phyloP scores from a whole-genome alignment of 2,329 filamentous ascomycete genomes.

The Aspergillus sp. region DNA sequence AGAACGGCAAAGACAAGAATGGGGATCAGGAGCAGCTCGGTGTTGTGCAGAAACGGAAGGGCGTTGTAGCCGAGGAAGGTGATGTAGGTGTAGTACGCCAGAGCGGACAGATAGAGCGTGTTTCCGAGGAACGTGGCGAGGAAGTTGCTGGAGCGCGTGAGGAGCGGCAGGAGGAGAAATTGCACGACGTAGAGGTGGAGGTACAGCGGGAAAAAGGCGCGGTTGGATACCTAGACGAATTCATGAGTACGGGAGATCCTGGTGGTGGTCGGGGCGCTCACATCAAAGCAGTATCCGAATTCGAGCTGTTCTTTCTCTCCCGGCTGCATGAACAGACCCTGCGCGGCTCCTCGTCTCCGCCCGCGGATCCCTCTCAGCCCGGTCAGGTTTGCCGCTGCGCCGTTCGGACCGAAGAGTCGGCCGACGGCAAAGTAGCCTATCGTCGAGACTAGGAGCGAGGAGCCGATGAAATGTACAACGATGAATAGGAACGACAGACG shows the following conservation, averaged over 20 bases:
- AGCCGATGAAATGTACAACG: conserved; percentile 60
- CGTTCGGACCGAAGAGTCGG: conserved; percentile 58
- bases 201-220: conserved; percentile 67
- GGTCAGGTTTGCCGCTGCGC: conserved; percentile 42
- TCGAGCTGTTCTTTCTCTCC: conserved; percentile 60
- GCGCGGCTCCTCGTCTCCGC: conserved; percentile 48
- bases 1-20: conserved; percentile 59
- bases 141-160: conserved; percentile 43
- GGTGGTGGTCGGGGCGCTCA: conserved; percentile 30
- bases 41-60: conserved; percentile 66
- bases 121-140: conserved; percentile 60
- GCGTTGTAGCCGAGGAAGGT: conserved; percentile 70
- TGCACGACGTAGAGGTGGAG: conserved; percentile 66
- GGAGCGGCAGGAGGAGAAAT: conserved; percentile 64
- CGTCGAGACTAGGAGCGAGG: conserved; percentile 59
- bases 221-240: conserved; percentile 54
- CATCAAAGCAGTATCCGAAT: conserved; percentile 72
- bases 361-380: conserved; percentile 47
- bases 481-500: conserved; percentile 51
- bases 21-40: conserved; percentile 63
- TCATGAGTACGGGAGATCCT: too few relatives aligned
- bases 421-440: conserved; percentile 65
- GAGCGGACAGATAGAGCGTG: conserved; percentile 63
- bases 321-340: conserved; percentile 60
- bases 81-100: conserved; percentile 67